These are phyloP conservation scores for Adansonia gregorii DNA, from an alignment of 441 rosid species.

Conservation along the genomic window DNA sequence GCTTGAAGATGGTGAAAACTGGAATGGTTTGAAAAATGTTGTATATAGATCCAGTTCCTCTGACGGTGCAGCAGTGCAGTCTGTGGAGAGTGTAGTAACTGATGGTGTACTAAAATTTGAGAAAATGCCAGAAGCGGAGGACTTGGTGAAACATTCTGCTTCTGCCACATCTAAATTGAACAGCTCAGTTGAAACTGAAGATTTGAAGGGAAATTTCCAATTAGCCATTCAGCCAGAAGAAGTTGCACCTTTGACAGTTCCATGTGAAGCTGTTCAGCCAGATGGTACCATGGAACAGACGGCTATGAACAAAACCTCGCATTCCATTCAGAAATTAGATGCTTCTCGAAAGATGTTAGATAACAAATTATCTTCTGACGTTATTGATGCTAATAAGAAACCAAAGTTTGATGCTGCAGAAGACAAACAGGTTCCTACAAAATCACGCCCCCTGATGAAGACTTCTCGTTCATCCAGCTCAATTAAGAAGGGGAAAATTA, in stretches of 20 bases:
- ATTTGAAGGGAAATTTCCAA: constrained; percentile 36
- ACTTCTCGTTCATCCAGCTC: constrained; percentile 16
- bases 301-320: constrained; percentile 36
- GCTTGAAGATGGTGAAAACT: constrained; percentile 54
- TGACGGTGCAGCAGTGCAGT: constrained; percentile 40
- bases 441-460: constrained; percentile 43
- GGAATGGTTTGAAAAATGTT: constrained; percentile 30
- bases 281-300: constrained; percentile 49
- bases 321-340: constrained; percentile 36
- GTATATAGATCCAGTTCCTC: constrained; percentile 38
- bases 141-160: constrained; percentile 40
- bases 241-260: constrained; percentile 34
- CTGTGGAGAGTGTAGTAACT: constrained; percentile 36
- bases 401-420: constrained; percentile 50
- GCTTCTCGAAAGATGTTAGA: constrained; percentile 31
- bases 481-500: constrained; percentile 46
- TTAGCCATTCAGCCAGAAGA: constrained; percentile 43
- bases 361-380: constrained; percentile 47
- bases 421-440: constrained; percentile 51
- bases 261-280: constrained; percentile 43
- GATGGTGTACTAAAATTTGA: constrained; percentile 34
- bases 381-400: constrained; percentile 41
- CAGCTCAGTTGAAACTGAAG: constrained; percentile 41
- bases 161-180: constrained; percentile 38
- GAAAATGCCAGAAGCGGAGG: constrained; percentile 38